Evolutionary conservation across 257 asterid genomes (phyloP).

Genomic region (Plantago ovata): DNA sequence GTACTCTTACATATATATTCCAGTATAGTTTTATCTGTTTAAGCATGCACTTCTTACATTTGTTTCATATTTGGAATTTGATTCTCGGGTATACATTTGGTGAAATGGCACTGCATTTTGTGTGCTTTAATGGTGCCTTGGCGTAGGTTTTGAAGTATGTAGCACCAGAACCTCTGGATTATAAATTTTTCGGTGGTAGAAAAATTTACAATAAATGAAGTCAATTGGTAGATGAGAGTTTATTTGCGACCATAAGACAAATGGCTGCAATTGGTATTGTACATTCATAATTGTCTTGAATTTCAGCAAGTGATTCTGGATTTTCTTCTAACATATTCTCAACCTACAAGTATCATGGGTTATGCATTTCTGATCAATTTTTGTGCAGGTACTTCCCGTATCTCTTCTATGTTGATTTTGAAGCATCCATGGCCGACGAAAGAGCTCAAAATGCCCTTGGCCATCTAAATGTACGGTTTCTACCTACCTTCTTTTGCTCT

Average conservation of each 20-base stretch:
- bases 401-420: conserved; percentile 96
- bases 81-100: conserved; percentile 8
- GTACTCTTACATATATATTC: neutral
- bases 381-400: conserved; percentile 80
- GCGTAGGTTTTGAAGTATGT: neutral
- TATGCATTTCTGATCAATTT: conserved; percentile 21
- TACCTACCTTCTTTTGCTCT: conserved; percentile 6
- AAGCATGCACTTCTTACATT: neutral
- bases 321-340: neutral
- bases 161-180: neutral
- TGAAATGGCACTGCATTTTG: neutral
- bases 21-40: conserved; percentile 2
- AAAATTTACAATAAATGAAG: neutral
- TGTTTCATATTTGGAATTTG: conserved; percentile 9
- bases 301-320: conserved; percentile 12
- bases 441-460: conserved; percentile 97
- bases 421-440: conserved; percentile 99
- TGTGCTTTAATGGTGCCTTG: no score
- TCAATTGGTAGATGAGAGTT: neutral
- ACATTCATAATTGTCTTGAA: conserved; percentile 1
- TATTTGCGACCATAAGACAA: conserved; percentile 2
- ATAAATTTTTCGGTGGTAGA: conserved; percentile 4
- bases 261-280: neutral
- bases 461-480: conserved; percentile 62
- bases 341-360: neutral